A percentile compares a stretch with the other conserved stretches of the same genome.
phyloP scores from a whole-genome alignment of 2,329 filamentous ascomycete species.

The Claviceps sp. region DNA sequence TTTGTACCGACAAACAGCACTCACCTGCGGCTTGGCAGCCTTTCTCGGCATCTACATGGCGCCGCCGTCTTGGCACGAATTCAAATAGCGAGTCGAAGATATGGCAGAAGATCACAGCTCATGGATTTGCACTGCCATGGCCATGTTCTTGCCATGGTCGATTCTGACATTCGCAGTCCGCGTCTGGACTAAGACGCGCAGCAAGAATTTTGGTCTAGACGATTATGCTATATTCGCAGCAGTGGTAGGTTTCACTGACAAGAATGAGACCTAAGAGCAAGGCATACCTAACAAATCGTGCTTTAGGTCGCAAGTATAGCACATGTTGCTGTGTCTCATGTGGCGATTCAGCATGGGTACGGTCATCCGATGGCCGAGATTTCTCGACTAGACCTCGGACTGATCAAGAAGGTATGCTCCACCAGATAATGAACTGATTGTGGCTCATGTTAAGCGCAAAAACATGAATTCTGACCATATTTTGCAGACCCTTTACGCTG shows the following conservation, averaged over 20 bases:
- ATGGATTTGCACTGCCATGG: constrained; percentile 7
- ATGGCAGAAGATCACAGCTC: constrained; percentile 6
- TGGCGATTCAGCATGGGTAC: constrained; percentile 1
- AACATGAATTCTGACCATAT: not conserved
- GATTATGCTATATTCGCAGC: constrained; percentile 4
- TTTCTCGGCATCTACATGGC: constrained; percentile 2
- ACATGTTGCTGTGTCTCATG: not conserved
- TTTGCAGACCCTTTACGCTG: constrained; percentile 2
- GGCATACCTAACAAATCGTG: not conserved
- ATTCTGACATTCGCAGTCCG: constrained; percentile 4
- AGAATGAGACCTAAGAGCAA: not conserved
- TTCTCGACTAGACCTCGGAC: not conserved
- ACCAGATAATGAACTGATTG: not conserved
- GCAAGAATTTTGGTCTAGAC: constrained; percentile 8
- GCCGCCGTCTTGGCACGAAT: not conserved
- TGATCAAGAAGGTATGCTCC: not conserved
- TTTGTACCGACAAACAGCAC: not conserved
- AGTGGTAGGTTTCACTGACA: constrained; percentile 4
- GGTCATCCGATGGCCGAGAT: not conserved
- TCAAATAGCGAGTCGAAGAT: not conserved
- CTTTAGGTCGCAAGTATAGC: not conserved
- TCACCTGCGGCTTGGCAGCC: not conserved
- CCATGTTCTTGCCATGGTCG: constrained; percentile 8
- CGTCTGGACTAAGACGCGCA: constrained; percentile 7
- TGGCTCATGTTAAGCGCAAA: not conserved